These are phyloP conservation scores for Xylariaceae sp. DNA, from an alignment of 2,329 filamentous ascomycete species.

Conservation along the genomic window DNA sequence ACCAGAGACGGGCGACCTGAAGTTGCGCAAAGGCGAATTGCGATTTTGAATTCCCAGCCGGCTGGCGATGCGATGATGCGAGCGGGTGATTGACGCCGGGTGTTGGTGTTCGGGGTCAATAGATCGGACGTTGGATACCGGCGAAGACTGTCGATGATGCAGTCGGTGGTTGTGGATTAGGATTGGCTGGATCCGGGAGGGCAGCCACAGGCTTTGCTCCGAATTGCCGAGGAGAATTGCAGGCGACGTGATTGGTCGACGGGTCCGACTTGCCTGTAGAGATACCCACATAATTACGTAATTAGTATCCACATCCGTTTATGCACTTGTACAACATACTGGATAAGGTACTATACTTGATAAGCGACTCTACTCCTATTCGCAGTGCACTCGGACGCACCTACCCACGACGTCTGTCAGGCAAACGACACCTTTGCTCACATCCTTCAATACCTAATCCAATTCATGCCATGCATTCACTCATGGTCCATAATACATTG, in stretches of 20 bases:
- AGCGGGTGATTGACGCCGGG: neutral
- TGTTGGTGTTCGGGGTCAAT: neutral
- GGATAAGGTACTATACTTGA: too few relatives aligned
- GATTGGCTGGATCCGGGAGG: neutral
- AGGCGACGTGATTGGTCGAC: conserved; percentile 42
- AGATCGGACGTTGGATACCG: conserved; percentile 3
- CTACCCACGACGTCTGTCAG: too few relatives aligned
- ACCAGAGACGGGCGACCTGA: conserved; percentile 8
- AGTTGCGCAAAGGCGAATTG: neutral
- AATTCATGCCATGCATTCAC: too few relatives aligned
- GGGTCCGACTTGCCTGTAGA: neutral
- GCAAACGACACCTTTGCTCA: too few relatives aligned
- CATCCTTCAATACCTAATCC: too few relatives aligned
- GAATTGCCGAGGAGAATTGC: conserved; percentile 53
- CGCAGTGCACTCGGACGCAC: too few relatives aligned
- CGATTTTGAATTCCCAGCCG: neutral
- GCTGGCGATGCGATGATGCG: neutral
- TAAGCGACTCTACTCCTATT: too few relatives aligned
- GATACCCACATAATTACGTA: too few relatives aligned
- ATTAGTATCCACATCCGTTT: too few relatives aligned
- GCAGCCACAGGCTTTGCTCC: conserved; percentile 1
- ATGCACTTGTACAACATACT: too few relatives aligned
- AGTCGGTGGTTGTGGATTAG: neutral
- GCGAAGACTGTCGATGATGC: conserved; percentile 30
- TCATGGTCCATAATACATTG: too few relatives aligned